Evolutionary conservation across 2,329 filamentous ascomycete genomes (phyloP), one percentile per base, ranked within the genome.

Genomic region (Apiospora hydei): DNA sequence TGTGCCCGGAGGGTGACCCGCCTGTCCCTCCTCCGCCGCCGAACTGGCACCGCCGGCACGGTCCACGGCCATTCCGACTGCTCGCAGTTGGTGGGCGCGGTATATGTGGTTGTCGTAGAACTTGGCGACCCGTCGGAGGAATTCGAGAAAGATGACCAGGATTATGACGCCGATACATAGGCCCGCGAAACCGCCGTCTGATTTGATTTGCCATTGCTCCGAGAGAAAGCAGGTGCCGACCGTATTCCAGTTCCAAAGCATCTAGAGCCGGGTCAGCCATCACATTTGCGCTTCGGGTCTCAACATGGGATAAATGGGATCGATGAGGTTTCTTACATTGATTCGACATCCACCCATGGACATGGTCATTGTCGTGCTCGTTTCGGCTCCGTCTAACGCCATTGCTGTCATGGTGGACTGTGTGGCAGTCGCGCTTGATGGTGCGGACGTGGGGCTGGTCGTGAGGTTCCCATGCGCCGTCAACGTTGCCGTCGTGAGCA

Each of bases 221-320:
- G 92, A 83, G 78, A 96, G 87, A 86, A 96, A 96, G 82, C 91
- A 94, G 26, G 91, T 83, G 79, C 93, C 90, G 79, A 93, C 84
- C 3, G 91, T 92, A 80, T 93, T 86, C 91, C 92, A 94, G 81
- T 94, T 95, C 92, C 92, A 94, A 53, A 94, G 84, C 93, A 94
- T 95, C 91, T 93, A 72, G 1, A 46, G 3, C 16, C 11, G 34
- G 21, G 57, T 64, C 34, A 64, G 57, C 11, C 21, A 21, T 10
- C 5, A 0, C 6, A 30, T 30, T 30, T 30, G 26, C 26, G 2
- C 34, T 38, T 13, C 8, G 5, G 53, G 26, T 34, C 21, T 34
- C 57, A 34, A 41, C 24, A 10, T 41, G 21, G 57, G 16, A 26
- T 26, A 26, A 2, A 10, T 1, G 30, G 30, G 21, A 41, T 16